Percentiles rank a stretch among this genome's conserved stretches.
Conservation (phyloP, 1,284 basidiomycete genomes). For the Fistulina hepatica region DNA sequence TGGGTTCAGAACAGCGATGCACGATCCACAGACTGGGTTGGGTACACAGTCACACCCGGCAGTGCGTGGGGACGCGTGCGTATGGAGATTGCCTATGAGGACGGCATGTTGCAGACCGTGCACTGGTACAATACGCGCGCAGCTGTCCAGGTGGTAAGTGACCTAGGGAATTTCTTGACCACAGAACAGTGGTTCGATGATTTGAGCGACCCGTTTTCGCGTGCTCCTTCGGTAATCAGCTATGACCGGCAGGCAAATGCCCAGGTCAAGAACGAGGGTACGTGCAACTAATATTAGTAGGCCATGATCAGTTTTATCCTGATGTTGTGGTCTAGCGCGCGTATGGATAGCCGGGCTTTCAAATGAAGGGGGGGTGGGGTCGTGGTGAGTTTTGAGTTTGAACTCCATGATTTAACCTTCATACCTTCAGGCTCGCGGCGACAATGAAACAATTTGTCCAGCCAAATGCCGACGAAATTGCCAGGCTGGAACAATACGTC, state of each 20-base stretch:
- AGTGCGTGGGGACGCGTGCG: conserved; percentile 40
- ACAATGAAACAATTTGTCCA: conserved; percentile 46
- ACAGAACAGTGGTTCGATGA: conserved; percentile 46
- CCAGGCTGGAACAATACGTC: conserved; percentile 41
- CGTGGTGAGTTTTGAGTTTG: too few relatives aligned
- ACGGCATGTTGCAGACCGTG: conserved; percentile 42
- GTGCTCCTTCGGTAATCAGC: conserved; percentile 46
- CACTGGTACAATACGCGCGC: conserved; percentile 43
- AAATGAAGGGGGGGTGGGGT: conserved; percentile 49
- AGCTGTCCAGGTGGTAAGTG: conserved; percentile 33
- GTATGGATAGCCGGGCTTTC: conserved; percentile 41
- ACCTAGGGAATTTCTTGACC: conserved; percentile 42
- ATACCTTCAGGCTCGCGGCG: conserved; percentile 29
- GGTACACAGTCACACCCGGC: conserved; percentile 34
- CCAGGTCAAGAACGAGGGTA: conserved; percentile 34
- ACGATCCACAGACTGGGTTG: conserved; percentile 32
- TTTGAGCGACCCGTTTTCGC: conserved; percentile 38
- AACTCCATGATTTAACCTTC: too few relatives aligned
- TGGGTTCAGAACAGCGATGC: conserved; percentile 36
- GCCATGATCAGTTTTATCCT: background rate
- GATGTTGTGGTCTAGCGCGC: too few relatives aligned
- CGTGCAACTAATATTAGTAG: conserved; percentile 40
- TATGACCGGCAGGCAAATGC: conserved; percentile 44
- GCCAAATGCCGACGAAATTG: conserved; percentile 40
- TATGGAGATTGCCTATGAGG: conserved; percentile 38